A percentile compares a stretch with the other conserved stretches of the same genome.
phyloP scores from a whole-genome alignment of 2,329 filamentous ascomycete species.

The Ceratocystis albifundus region DNA sequence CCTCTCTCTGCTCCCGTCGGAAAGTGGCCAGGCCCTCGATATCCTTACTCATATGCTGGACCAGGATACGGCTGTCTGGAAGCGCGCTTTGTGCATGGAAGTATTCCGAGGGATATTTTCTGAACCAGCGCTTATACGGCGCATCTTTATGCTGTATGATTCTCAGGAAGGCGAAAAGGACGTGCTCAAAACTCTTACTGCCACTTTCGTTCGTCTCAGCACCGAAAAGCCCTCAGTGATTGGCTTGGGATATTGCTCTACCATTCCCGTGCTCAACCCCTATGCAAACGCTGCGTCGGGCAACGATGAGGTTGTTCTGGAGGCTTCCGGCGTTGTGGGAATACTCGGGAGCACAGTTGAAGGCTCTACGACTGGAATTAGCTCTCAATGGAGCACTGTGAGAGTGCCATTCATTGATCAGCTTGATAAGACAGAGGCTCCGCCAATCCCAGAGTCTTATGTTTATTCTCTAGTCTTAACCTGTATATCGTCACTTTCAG shows the following conservation, averaged over 20 bases:
- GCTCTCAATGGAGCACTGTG: slow-evolving; percentile 79
- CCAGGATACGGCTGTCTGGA: slow-evolving; percentile 75
- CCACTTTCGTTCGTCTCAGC: slow-evolving; percentile 81
- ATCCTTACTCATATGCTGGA: slow-evolving; percentile 79
- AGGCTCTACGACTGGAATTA: slow-evolving; percentile 65
- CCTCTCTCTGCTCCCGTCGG: slow-evolving; percentile 58
- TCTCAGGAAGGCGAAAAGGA: slow-evolving; percentile 57
- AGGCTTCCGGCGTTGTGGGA: slow-evolving; percentile 76
- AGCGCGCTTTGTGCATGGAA: slow-evolving; percentile 80
- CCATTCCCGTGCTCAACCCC: slow-evolving; percentile 55
- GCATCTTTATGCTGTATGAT: slow-evolving; percentile 74
- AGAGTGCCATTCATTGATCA: slow-evolving; percentile 85
- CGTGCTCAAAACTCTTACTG: slow-evolving; percentile 70
- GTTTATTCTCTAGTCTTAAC: slow-evolving; percentile 79
- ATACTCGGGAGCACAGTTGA: slow-evolving; percentile 65
- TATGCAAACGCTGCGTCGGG: slow-evolving; percentile 45
- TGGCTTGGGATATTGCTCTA: slow-evolving; percentile 79
- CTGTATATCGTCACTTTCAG: slow-evolving; percentile 81
- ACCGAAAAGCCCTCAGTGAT: slow-evolving; percentile 85
- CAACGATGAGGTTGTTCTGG: slow-evolving; percentile 75
- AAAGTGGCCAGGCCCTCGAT: slow-evolving; percentile 73
- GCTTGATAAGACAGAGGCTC: slow-evolving; percentile 80
- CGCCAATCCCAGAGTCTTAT: slow-evolving; percentile 78
- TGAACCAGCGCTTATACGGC: slow-evolving; percentile 64
- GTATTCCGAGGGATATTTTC: slow-evolving; percentile 76